Base-by-base conservation (phyloP, 352 stramenopile species). In the Phytophthora nicotianae region DNA sequence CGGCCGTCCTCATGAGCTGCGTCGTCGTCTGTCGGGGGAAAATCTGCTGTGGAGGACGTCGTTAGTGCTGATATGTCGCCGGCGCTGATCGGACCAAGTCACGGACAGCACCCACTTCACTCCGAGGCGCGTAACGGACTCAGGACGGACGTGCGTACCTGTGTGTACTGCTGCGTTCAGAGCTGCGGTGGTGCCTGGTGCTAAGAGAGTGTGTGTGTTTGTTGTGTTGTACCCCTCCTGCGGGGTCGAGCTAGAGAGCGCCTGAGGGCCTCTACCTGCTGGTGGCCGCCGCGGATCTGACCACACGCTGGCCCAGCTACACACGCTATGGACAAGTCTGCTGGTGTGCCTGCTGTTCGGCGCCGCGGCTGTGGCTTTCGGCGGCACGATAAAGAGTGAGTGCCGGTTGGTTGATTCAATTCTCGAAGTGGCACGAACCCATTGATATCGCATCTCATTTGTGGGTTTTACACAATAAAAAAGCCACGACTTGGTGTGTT, bases 1-100 rank as follows among this genome's bases (percentile, higher is more conserved):
- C 41, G 29, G 33, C 33, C 50, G 68, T 65, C 50, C 55, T 65
- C 63, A 72, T 76, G 17, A 41, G 21, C n/a, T 54, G 47, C 38
- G 51, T 42, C n/a, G n/a, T 41, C 41, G 41, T n/a, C 41, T 32
- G n/a, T 41, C 27, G 26, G 21, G n/a, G n/a, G n/a, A n/a, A n/a
- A 19, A 48, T 16, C 13, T 37, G 14, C 16, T 48, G 32, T 33
- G 23, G 24, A 50, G 20, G 17, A 62, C 20, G 24, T 27, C 35
- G 33, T 52, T 35, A 50, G 37, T 32, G 24, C 37, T 58, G 50
- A 50, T 50, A 33, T 50, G 24, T 33, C 27, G 24, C 17, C 27
- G 26, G 9, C 27, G 26, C 46, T 20, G 29, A 8, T 19, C 29
- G 47, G 11, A 41, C 13, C 16, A 26, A 38, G 24, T 17, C 37